Evolutionary conservation across 352 stramenopile species (phyloP).

Genomic region (Phytophthora boehmeriae): DNA sequence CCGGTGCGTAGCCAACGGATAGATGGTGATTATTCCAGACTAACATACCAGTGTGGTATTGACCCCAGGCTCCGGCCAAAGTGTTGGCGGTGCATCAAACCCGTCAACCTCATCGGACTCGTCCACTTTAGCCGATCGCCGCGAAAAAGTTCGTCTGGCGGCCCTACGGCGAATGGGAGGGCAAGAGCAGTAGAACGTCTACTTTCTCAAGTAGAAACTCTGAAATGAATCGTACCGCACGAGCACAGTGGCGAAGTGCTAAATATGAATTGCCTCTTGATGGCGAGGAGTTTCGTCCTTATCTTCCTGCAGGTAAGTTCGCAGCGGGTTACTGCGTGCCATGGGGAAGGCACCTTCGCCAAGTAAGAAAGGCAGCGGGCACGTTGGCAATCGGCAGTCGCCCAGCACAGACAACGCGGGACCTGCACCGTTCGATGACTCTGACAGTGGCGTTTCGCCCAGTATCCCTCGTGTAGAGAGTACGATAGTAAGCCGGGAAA

Average conservation of each 20-base stretch:
- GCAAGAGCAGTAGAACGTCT: conserved; percentile 26
- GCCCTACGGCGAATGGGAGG: conserved; percentile 57
- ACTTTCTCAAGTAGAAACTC: background rate
- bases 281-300: conserved; percentile 23
- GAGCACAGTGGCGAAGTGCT: conserved; percentile 2
- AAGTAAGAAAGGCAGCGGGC: conserved; percentile 35
- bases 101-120: conserved; percentile 27
- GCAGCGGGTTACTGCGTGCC: background rate
- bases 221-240: background rate
- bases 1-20: conserved; percentile 35
- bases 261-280: conserved; percentile 34
- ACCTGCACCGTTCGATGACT: conserved; percentile 28
- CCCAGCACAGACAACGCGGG: conserved; percentile 15
- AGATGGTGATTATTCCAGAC: too few relatives aligned
- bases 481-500: conserved; percentile 75
- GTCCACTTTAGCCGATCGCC: conserved; percentile 52
- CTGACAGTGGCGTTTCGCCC: conserved; percentile 9
- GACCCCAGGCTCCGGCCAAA: conserved; percentile 53
- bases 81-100: conserved; percentile 25
- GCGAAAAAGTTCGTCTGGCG: conserved; percentile 69
- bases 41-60: background rate
- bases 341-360: conserved; percentile 49
- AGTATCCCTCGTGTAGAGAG: conserved; percentile 47
- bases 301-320: background rate
- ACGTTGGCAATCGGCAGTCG: conserved; percentile 14